Evolutionary conservation across 108 stramenopile genomes (phyloP).

Genomic region (Craspedostauros australis): DNA sequence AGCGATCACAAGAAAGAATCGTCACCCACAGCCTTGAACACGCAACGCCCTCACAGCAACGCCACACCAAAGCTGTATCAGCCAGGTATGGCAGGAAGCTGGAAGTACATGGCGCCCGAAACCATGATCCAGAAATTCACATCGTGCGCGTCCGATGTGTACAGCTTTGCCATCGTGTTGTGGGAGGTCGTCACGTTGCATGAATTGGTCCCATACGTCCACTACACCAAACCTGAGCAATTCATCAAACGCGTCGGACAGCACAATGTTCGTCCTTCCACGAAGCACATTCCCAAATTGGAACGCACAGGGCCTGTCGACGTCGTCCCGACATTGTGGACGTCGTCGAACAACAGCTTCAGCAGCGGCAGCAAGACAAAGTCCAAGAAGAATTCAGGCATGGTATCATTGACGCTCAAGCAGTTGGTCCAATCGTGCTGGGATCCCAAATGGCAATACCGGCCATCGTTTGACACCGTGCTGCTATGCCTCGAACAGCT

Average conservation of each 20-base stretch:
- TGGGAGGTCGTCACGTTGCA: slow-evolving; percentile 62
- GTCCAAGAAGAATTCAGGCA: background rate
- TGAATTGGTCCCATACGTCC: slow-evolving; percentile 24
- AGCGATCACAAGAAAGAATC: too few species aligned
- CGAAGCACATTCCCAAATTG: too few species aligned
- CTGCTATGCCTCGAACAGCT: background rate
- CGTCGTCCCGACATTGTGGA: too few species aligned
- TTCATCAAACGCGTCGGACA: slow-evolving; percentile 3
- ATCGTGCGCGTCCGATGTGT: slow-evolving; percentile 52
- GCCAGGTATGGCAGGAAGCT: slow-evolving; percentile 14
- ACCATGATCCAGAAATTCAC: slow-evolving; percentile 21
- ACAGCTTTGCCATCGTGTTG: slow-evolving; percentile 59
- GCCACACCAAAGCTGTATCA: background rate
- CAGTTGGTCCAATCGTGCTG: slow-evolving; percentile 1
- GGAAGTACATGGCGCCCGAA: slow-evolving; percentile 54
- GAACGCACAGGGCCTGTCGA: too few species aligned
- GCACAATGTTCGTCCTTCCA: background rate
- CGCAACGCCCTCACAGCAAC: background rate
- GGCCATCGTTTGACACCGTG: slow-evolving; percentile 1
- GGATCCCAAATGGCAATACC: background rate
- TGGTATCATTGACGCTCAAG: too few species aligned
- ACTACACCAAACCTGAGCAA: background rate
- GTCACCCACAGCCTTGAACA: background rate
- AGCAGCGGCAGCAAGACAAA: too few species aligned
- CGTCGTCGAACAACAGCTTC: too few species aligned